A percentile compares a stretch with the other conserved stretches of the same genome.
phyloP scores from a whole-genome alignment of 2,329 filamentous ascomycete species.

The Furcasterigmium furcatum region DNA sequence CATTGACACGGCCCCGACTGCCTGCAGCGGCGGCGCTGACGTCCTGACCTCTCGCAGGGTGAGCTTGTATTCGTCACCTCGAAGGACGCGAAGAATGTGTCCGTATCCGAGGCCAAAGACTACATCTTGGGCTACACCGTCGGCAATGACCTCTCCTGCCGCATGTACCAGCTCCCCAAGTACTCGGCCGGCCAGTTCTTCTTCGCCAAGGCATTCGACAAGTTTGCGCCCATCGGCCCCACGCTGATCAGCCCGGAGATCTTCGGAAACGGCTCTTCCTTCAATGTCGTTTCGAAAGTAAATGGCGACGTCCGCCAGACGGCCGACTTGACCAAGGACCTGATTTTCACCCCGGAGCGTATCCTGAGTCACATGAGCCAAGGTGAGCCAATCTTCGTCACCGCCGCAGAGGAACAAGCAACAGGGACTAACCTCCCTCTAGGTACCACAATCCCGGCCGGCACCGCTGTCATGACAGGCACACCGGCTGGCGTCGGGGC shows the following conservation, averaged over 20 bases:
- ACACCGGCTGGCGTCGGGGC: no score
- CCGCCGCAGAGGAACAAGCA: no score
- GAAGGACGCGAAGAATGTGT: slow-evolving; percentile 42
- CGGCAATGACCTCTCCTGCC: slow-evolving; percentile 49
- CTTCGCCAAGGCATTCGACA: slow-evolving; percentile 48
- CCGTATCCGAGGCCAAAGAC: slow-evolving; percentile 40
- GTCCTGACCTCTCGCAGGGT: slow-evolving; percentile 23
- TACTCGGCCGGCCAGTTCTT: slow-evolving; percentile 37
- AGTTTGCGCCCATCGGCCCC: slow-evolving; percentile 48
- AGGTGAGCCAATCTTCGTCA: no score
- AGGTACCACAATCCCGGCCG: no score
- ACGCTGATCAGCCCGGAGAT: slow-evolving; percentile 16
- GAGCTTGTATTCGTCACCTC: slow-evolving; percentile 49
- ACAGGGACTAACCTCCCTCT: no score
- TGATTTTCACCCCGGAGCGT: no score
- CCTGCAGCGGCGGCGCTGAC: no score
- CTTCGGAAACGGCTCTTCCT: not conserved
- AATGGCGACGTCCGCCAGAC: slow-evolving; percentile 24
- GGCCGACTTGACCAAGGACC: slow-evolving; percentile 28
- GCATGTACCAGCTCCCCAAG: slow-evolving; percentile 45
- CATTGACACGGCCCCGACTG: no score
- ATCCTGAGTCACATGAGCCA: no score
- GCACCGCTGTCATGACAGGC: no score
- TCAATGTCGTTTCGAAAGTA: not conserved
- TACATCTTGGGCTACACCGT: slow-evolving; percentile 55